Base-by-base conservation (phyloP, 768 basidiomycete genomes). In the Pisolithus tinctorius region DNA sequence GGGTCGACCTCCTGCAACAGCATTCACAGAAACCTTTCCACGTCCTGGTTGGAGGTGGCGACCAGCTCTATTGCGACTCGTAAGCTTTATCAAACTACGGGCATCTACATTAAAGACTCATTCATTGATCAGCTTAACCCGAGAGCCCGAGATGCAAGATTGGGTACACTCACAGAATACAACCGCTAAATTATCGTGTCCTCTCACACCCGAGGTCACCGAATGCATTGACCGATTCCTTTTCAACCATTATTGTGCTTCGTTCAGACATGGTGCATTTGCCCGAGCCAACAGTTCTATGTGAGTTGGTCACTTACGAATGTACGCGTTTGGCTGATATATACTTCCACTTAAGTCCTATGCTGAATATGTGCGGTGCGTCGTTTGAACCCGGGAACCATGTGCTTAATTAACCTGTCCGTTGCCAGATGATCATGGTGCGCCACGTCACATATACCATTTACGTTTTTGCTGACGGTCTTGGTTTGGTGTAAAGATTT, bases 21-120 rank as follows among this genome's bases (percentile, higher is more conserved):
- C 96, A 98, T 59, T 74, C 78, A 2, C 78, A 82, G 60, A 71
- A 73, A 51, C 93, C 95, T 0, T 93, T 93, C 63, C 95, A 99
- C 61, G 81, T 75, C n/a, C 75, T 98, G 34, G 84, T 96, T 6
- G 95, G 95, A 16, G 95, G 95, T 17, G 93, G 93, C 10, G 93
- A 95, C 65, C 93, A 95, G 64, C 74, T 96, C 16, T 96, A 93
- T 60, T 91, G 89, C 55, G 90, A 93, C 57, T 71, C 75, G 86
- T 85, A 59, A 41, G 82, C 61, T 25, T 16, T 30, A 45, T 20
- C 14, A 38, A 50, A 17, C 10, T 44, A 31, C 25, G 39, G n/a
- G 6, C 13, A 20, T 25, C 38, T 42, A 36, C 11, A 31, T 47
- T 6, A 3, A 25, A 27, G 29, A 40, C 20, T 36, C 48, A 55